Evolutionary conservation across 208 protist genomes (phyloP), one percentile per base, ranked within the genome.

Genomic region (Acanthamoeba lenticulata): DNA sequence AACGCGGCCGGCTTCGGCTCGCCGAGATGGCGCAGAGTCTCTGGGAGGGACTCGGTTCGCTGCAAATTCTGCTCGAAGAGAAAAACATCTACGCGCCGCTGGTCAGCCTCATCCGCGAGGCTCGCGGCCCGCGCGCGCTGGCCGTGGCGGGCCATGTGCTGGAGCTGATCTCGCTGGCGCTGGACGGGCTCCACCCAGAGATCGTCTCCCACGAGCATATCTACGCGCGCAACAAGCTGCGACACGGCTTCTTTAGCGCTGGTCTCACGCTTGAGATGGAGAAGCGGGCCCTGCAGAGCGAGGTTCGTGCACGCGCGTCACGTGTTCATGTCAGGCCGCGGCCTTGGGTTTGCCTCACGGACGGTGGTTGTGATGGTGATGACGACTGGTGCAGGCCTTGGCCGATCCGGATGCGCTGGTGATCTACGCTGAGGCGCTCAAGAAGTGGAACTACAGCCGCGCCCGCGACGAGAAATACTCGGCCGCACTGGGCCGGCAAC

Each of bases 41-140:
- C n/a, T 60, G 81, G 29, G 81, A 90, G 34, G 81, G 44, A 2
- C 81, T 90, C 5, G 81, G 24, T 0, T 90, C 81, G 15, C 38
- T 90, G 38, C 81, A 90, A 32, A 60, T 90, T 5, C 81, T 90
- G 29, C 81, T 90, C 81, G 52, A 90, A 24, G 81, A 55, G 44
- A 79, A 79, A 24, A 79, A 32, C 24, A 79, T 79, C 69, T 40
- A 79, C n/a, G 36, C 69, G 9, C 69, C 69, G 9, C 17, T 79
- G 36, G 69, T 79, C 69, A 24, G 69, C n/a, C 9, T 79, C 9
- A 79, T 79, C 17, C 13, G 24, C 9, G 69, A 79, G 32, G 69
- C 69, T 29, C 69, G 69, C 19, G 69, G 69, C 6, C 38, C 69
- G 19, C 34, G 69, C 6, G 69, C 69, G 40, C 69, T 47, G 38